Evolutionary conservation across 495 filamentous ascomycete genomes (phyloP), one percentile per base, ranked within the genome.

Genomic region (Cladorrhinum samala): DNA sequence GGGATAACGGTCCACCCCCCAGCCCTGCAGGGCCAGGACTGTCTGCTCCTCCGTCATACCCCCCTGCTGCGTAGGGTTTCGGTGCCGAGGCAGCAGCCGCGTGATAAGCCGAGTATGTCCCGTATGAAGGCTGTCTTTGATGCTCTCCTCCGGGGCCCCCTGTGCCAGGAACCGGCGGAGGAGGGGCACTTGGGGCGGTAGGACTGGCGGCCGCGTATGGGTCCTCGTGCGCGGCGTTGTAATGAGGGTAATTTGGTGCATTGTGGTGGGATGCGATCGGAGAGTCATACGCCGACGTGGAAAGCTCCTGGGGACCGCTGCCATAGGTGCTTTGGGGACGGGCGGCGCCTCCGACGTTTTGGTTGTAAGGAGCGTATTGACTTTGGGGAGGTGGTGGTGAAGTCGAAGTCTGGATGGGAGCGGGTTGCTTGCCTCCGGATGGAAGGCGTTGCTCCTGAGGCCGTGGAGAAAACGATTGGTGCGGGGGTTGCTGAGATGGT

Each of bases 201-300:
- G 64, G 56, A 9, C 51, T 71, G 0, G 70, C 54, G 7, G 64
- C 60, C 37, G 49, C 47, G 53, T 75, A 79, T 17, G 69, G 75
- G 38, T 85, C 80, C 3, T 87, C 83, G 30, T 45, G 47, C 6
- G 48, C 37, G 23, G 74, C 69, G 1, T 79, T 75, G 59, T 87
- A 85, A 46, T 71, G n/a, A 68, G 3, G 83, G 80, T 3, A 80
- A 75, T 6, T 68, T 20, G 67, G 58, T 3, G 69, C 67, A 25
- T 66, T 64, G 8, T 77, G 74, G 45, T 77, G 77, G 38, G 76
- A 71, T 27, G 83, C 84, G 37, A 88, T 79, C 17, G 89, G 89
- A 5, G 87, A 88, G 62, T 92, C 87, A 57, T 93, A 94, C 9
- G 81, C 80, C 5, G 86, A 86, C n/a, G 89, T 90, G 27, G 87